Base-by-base conservation (phyloP, 1,284 basidiomycete species). In the Cerrena zonata region DNA sequence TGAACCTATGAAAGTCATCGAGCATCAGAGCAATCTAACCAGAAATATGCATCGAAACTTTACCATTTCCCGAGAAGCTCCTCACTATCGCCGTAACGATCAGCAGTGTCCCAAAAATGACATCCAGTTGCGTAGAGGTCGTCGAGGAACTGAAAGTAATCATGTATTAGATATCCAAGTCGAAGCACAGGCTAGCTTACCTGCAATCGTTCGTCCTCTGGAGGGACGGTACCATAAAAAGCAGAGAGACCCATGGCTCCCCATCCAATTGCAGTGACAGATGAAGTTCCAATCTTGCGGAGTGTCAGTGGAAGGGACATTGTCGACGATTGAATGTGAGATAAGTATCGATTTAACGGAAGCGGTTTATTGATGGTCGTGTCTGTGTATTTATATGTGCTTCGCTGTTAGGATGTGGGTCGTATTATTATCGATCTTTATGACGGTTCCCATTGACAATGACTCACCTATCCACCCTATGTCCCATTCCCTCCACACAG, bases 21-120 rank as follows among this genome's bases (percentile, higher is more conserved):
- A 38, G 21, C 34, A 47, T 10, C 15, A 13, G 10, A 11, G 34
- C 34, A 36, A 36, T 36, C 4, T 15, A 7, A 22, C 15, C 19
- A 5, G 19, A 12, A 23, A 19, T 19, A 7, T 10, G 18, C 15
- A 22, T n/a, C 21, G 30, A 12, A 25, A 34, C 5, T 50, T 13
- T 45, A 62, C 64, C 63, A 66, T 47, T 62, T 60, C 2, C 64
- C 65, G 15, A 62, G 48, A 19, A 63, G 41, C 4, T 58, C 59
- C 49, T 63, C 60, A 45, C 48, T 57, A 37, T 62, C 55, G 11
- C 55, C 55, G 52, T 69, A 69, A 5, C 57, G 42, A 52, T 65
- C 57, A 3, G 64, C 62, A 5, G 63, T 65, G 50, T 68, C 66
- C 65, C 65, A 67, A 53, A 58, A 56, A 7, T 55, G 62, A 40